A percentile compares a stretch with the other conserved stretches of the same genome.
Evolutionary conservation across 1,139 yeast genomes (phyloP).

Genomic region (Hyphopichia wangnamkhiaoensis): DNA sequence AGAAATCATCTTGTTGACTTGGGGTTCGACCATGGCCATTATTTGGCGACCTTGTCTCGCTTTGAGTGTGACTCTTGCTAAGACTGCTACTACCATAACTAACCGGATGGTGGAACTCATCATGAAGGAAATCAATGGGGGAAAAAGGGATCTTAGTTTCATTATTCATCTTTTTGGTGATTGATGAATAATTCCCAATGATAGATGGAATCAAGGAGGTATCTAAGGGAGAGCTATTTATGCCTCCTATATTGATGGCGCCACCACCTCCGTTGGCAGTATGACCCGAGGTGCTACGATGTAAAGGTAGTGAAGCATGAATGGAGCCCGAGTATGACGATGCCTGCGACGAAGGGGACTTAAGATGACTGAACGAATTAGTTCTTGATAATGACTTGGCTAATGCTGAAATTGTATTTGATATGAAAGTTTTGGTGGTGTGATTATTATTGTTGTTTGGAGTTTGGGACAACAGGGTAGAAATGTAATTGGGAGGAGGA

Average conservation of each 20-base stretch:
- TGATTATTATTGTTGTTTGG: background rate
- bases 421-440: slow-evolving; percentile 7
- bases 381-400: slow-evolving; percentile 21
- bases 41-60: too few relatives aligned
- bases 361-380: slow-evolving; percentile 7
- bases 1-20: too few relatives aligned
- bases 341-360: slow-evolving; percentile 8
- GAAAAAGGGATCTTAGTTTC: slow-evolving; percentile 42
- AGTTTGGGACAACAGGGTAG: slow-evolving; percentile 9
- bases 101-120: slow-evolving; percentile 9
- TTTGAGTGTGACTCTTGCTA: too few relatives aligned
- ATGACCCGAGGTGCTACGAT: background rate
- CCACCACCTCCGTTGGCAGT: too few relatives aligned
- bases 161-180: slow-evolving; percentile 36
- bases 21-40: too few relatives aligned
- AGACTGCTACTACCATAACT: too few relatives aligned
- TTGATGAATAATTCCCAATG: slow-evolving; percentile 41
- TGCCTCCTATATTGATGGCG: slow-evolving; percentile 2
- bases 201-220: slow-evolving; percentile 46
- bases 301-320: background rate
- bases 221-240: slow-evolving; percentile 18
- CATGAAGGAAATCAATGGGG: slow-evolving; percentile 44
- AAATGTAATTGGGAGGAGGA: slow-evolving; percentile 31
- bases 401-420: slow-evolving; percentile 19
- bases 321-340: slow-evolving; percentile 5